These are phyloP conservation scores for Eragrostis nindensis DNA, from an alignment of 176 grass and related monocot species.

Conservation along the genomic window DNA sequence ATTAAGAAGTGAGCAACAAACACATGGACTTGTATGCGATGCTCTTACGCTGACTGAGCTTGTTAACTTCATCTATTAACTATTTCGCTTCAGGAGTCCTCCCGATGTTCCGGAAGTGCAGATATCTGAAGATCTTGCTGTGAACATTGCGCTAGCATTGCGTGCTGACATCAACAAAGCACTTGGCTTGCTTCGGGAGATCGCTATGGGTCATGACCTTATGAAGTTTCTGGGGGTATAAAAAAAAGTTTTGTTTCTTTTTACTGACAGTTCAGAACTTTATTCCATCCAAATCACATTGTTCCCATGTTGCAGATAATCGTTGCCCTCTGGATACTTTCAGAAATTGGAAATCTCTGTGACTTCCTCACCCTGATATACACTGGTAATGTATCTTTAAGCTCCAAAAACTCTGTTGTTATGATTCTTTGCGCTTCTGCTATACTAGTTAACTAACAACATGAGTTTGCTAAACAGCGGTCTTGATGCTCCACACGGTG, in stretches of 20 bases:
- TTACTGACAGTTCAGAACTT: neutral
- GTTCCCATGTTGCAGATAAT: constrained; percentile 58
- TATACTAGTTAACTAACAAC: constrained; percentile 2
- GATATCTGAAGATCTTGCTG: constrained; percentile 76
- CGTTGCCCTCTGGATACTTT: constrained; percentile 72
- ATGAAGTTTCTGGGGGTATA: constrained; percentile 71
- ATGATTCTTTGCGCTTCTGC: neutral
- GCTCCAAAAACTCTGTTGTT: neutral
- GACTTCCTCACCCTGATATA: constrained; percentile 81
- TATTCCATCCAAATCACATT: constrained; percentile 10
- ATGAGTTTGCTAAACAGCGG: constrained; percentile 30
- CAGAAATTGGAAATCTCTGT: constrained; percentile 61
- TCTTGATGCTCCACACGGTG: constrained; percentile 68
- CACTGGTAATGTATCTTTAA: constrained; percentile 57
- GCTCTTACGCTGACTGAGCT: neutral
- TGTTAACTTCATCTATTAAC: constrained; percentile 26
- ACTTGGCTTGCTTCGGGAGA: constrained; percentile 53
- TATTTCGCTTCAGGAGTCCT: constrained; percentile 49
- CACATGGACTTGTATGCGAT: neutral
- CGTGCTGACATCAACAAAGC: constrained; percentile 66
- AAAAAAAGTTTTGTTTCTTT: neutral
- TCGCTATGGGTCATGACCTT: constrained; percentile 63
- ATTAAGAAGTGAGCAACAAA: constrained; percentile 65
- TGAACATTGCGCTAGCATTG: constrained; percentile 46
- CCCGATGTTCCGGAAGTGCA: constrained; percentile 67